A percentile compares a stretch with the other conserved stretches of the same genome.
Evolutionary conservation across 768 basidiomycete genomes (phyloP).

Genomic region (Pleurotus salmoneostramineus): DNA sequence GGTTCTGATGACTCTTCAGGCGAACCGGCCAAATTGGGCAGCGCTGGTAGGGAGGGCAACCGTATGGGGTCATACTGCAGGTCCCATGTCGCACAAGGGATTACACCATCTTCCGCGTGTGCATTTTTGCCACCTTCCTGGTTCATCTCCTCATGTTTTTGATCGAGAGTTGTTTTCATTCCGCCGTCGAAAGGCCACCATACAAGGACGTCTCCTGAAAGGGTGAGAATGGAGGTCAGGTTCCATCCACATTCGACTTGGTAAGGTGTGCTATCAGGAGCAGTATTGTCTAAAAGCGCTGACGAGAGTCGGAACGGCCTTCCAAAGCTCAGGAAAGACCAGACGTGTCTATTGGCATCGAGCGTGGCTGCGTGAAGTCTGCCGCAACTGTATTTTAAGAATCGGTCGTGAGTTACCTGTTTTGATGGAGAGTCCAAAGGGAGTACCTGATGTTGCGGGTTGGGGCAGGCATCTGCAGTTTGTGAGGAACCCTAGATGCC

Average conservation of each 20-base stretch:
- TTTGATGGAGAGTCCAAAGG: not conserved
- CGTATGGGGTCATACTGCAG: constrained; percentile 48
- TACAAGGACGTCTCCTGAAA: constrained; percentile 66
- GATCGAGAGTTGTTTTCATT: constrained; percentile 31
- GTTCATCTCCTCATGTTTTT: constrained; percentile 44
- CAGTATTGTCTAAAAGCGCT: constrained; percentile 38
- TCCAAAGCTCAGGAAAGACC: constrained; percentile 79
- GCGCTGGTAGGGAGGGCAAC: constrained; percentile 55
- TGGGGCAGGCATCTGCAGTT: constrained; percentile 51
- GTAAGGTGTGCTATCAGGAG: constrained; percentile 32
- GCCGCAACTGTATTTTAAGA: constrained; percentile 55
- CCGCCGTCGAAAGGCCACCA: constrained; percentile 65
- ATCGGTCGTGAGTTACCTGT: not conserved
- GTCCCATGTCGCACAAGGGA: constrained; percentile 63
- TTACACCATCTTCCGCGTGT: constrained; percentile 31
- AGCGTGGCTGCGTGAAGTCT: constrained; percentile 67
- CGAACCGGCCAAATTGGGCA: constrained; percentile 46
- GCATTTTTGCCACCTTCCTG: constrained; percentile 30
- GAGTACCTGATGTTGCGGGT: constrained; percentile 64
- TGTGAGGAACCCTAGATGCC: constrained; percentile 48
- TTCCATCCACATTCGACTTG: constrained; percentile 82
- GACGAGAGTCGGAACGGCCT: constrained; percentile 65
- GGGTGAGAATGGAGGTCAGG: constrained; percentile 72
- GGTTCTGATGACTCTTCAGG: constrained; percentile 15
- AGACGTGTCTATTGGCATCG: constrained; percentile 56